These are phyloP conservation scores for Tuber indicum DNA, from an alignment of 495 filamentous ascomycete genomes.

Conservation along the genomic window DNA sequence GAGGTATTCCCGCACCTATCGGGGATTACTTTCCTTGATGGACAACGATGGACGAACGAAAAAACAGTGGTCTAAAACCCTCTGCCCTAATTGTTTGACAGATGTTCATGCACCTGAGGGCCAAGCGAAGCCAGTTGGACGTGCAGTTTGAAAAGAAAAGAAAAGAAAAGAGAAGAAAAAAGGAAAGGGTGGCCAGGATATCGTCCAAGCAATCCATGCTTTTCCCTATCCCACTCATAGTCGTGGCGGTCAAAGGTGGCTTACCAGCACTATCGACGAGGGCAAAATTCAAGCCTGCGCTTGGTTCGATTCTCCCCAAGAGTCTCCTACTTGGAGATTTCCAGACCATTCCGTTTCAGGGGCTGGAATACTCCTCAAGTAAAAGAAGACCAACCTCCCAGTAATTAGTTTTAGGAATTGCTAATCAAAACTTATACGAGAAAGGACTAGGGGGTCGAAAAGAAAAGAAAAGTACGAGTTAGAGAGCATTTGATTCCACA, in stretches of 20 bases:
- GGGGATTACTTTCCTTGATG: conserved; percentile 6
- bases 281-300: conserved; percentile 2
- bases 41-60: neutral
- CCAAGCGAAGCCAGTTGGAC: neutral
- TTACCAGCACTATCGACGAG: neutral
- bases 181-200: neutral
- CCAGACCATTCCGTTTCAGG: conserved; percentile 4
- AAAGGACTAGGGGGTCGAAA: neutral
- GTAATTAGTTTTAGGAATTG: conserved; percentile 2
- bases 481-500: neutral
- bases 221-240: conserved; percentile 4
- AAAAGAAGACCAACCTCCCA: neutral
- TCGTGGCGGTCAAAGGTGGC: conserved; percentile 1
- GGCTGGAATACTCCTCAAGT: neutral
- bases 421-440: conserved; percentile 4
- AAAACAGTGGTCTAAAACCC: neutral
- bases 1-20: conserved; percentile 1
- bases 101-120: neutral
- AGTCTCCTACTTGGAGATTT: conserved; percentile 1
- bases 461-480: neutral
- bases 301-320: neutral
- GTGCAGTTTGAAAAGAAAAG: neutral
- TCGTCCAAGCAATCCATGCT: neutral
- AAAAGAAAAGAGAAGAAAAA: neutral
- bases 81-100: conserved; percentile 4